Percentiles rank a stretch among this genome's conserved stretches.
Evolutionary conservation across 140 eudicot species (phyloP).

Genomic region (Senecio squalidus): DNA sequence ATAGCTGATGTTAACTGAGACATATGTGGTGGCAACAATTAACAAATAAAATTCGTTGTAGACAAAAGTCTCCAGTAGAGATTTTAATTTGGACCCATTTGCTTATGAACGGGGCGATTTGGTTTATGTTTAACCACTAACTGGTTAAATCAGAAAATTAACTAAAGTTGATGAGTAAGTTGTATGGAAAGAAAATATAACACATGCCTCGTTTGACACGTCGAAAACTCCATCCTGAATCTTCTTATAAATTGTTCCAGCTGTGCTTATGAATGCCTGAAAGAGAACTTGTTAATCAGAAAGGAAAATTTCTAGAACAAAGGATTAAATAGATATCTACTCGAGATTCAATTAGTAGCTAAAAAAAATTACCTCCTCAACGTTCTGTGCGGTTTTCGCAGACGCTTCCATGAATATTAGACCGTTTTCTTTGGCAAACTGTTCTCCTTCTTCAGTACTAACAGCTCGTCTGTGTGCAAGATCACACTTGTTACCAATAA

Average conservation of each 20-base stretch:
- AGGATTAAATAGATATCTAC: neutral
- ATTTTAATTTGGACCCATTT: neutral
- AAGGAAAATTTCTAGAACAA: neutral
- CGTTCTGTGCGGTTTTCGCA: slow-evolving; percentile 92
- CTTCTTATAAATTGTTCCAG: slow-evolving; percentile 79
- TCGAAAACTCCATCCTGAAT: slow-evolving; percentile 94
- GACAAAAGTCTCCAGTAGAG: neutral
- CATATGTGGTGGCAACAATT: neutral
- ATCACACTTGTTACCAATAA: slow-evolving; percentile 90
- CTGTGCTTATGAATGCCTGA: slow-evolving; percentile 92
- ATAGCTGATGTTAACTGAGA: neutral
- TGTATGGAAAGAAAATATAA: neutral
- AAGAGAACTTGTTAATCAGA: slow-evolving; percentile 7
- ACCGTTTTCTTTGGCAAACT: slow-evolving; percentile 90
- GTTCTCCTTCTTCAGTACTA: slow-evolving; percentile 95
- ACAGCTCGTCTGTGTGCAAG: slow-evolving; percentile 91
- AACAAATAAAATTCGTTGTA: neutral
- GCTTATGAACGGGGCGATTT: neutral
- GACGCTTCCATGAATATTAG: slow-evolving; percentile 88
- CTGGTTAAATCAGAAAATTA: neutral
- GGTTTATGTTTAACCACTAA: neutral
- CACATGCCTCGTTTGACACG: slow-evolving; percentile 67
- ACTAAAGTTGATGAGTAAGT: neutral
- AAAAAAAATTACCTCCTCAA: slow-evolving; percentile 61
- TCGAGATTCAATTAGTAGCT: neutral